phyloP scores from a whole-genome alignment of 2,329 filamentous ascomycete species.

The Geosmithia flava region DNA sequence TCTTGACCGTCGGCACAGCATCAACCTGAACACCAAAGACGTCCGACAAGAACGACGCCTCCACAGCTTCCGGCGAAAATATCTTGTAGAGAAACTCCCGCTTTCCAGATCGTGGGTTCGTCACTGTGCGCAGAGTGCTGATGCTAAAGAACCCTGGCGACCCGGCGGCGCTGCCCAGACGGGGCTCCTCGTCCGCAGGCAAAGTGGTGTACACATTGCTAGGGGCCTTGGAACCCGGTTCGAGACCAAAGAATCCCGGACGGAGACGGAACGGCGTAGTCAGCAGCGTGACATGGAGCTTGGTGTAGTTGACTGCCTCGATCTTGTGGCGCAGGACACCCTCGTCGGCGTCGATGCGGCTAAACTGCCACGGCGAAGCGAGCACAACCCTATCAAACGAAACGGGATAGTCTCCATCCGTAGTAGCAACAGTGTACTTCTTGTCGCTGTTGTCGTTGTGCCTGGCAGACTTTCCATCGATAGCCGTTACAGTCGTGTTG shows the following conservation, averaged over 20 bases:
- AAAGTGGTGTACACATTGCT: slow-evolving; percentile 76
- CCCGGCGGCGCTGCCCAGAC: slow-evolving; percentile 47
- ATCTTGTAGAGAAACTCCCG: slow-evolving; percentile 53
- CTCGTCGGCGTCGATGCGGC: slow-evolving; percentile 51
- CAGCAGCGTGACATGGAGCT: slow-evolving; percentile 82
- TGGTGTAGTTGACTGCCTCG: slow-evolving; percentile 73
- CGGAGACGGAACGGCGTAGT: slow-evolving; percentile 64
- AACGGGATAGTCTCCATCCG: slow-evolving; percentile 23
- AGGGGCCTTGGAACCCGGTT: slow-evolving; percentile 43
- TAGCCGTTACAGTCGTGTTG: slow-evolving; percentile 54
- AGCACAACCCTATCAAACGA: slow-evolving; percentile 72
- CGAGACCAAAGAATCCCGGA: slow-evolving; percentile 58
- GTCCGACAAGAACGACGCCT: slow-evolving; percentile 36
- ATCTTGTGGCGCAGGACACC: slow-evolving; percentile 58
- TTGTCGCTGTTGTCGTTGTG: slow-evolving; percentile 21
- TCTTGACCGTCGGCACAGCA: slow-evolving; percentile 18
- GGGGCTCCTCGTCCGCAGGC: slow-evolving; percentile 39
- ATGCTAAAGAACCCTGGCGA: slow-evolving; percentile 76
- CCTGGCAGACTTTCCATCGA: slow-evolving; percentile 34
- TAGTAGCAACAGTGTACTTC: slow-evolving; percentile 8
- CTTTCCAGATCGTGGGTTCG: slow-evolving; percentile 44
- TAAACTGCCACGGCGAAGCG: slow-evolving; percentile 73
- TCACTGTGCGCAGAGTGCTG: slow-evolving; percentile 54
- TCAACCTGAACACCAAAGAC: slow-evolving; percentile 30
- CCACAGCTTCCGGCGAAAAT: slow-evolving; percentile 44